Evolutionary conservation across 1,284 basidiomycete species (phyloP).

Genomic region (Meripilus lineatus): DNA sequence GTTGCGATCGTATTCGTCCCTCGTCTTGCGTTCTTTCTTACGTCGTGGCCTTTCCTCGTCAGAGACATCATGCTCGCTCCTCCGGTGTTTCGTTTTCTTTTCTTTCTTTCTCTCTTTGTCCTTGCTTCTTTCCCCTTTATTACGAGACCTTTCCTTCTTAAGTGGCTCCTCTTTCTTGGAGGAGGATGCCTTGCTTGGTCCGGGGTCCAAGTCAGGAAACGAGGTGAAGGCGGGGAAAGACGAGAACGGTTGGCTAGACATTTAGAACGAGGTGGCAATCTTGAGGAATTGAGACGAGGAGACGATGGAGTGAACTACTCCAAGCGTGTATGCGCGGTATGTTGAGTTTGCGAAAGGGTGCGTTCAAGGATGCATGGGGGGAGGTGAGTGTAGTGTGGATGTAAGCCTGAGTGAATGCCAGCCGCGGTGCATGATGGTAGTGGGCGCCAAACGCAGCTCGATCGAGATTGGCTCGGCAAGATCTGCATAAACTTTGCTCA

Average conservation of each 20-base stretch:
- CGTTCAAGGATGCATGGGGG: no score
- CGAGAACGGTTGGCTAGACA: conserved; percentile 52
- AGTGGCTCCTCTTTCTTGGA: conserved; percentile 7
- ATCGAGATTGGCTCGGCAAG: no score
- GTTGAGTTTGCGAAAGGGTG: no score
- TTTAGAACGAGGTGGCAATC: conserved; percentile 20
- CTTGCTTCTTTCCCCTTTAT: conserved; percentile 20
- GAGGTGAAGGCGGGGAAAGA: conserved; percentile 59
- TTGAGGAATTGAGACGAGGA: neutral
- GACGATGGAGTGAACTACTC: no score
- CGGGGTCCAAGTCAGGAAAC: conserved; percentile 54
- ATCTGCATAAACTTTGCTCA: no score
- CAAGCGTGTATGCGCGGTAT: no score
- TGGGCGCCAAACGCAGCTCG: no score
- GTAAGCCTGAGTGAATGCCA: no score
- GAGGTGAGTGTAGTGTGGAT: no score
- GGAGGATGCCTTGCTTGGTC: conserved; percentile 24
- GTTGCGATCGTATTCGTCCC: neutral
- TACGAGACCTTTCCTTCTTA: conserved; percentile 5
- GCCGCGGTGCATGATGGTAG: no score
- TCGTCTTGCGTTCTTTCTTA: neutral
- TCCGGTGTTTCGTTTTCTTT: conserved; percentile 15
- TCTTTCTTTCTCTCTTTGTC: conserved; percentile 1
- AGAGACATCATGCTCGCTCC: no score
- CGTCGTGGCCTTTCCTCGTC: conserved; percentile 9